Evolutionary conservation across 2,329 filamentous ascomycete species (phyloP).

Genomic region (Clonostachys chloroleuca): DNA sequence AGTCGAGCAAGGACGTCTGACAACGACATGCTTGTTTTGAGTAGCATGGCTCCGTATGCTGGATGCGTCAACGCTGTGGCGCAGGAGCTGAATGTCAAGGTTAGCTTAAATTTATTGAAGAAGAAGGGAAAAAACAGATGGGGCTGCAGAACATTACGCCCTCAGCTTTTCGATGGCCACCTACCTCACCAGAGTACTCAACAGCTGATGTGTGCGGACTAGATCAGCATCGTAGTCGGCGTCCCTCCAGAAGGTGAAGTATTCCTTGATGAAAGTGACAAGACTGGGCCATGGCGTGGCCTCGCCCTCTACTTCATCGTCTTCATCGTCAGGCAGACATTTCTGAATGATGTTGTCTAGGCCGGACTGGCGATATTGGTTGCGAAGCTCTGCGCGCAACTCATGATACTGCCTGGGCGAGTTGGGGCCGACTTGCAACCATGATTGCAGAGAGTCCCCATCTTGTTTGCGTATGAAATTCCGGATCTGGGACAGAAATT

Average conservation of each 20-base stretch:
- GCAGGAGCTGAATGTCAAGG: constrained; percentile 56
- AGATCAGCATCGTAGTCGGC: constrained; percentile 68
- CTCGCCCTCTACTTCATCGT: constrained; percentile 58
- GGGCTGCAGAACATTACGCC: neutral
- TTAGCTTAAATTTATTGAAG: constrained; percentile 2
- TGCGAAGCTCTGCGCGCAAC: constrained; percentile 64
- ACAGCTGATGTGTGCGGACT: constrained; percentile 67
- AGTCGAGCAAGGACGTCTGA: constrained; percentile 77
- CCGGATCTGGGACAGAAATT: constrained; percentile 65
- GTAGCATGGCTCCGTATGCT: constrained; percentile 73
- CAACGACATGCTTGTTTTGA: constrained; percentile 79
- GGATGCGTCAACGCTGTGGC: constrained; percentile 78
- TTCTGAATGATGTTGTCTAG: constrained; percentile 61
- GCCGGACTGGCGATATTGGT: constrained; percentile 16
- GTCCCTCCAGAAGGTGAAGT: constrained; percentile 76
- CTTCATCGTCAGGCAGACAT: constrained; percentile 55
- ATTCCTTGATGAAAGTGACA: constrained; percentile 74
- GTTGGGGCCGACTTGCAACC: constrained; percentile 71
- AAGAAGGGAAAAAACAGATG: neutral
- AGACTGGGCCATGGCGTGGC: constrained; percentile 73
- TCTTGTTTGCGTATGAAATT: constrained; percentile 53
- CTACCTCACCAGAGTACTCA: constrained; percentile 73
- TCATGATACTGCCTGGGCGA: constrained; percentile 62
- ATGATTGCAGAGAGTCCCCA: constrained; percentile 61
- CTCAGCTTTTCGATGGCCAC: constrained; percentile 19